Evolutionary conservation across 1,139 yeast species (phyloP).

Genomic region (Kodamaea derodonti): DNA sequence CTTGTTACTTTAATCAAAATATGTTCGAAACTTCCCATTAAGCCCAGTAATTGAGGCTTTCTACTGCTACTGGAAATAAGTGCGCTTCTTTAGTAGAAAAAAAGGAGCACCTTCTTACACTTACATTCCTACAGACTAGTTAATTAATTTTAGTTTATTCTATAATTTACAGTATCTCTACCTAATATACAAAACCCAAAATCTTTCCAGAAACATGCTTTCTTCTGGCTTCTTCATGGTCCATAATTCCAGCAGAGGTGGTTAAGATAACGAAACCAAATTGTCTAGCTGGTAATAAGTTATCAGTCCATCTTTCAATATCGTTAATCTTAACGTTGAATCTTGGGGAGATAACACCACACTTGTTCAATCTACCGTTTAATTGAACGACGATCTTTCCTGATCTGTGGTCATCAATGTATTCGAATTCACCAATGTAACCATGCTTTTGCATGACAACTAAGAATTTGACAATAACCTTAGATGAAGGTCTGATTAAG

Average conservation of each 20-base stretch:
- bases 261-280: slow-evolving; percentile 96
- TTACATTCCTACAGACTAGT: too few species aligned
- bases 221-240: slow-evolving; percentile 99
- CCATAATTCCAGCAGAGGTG: slow-evolving; percentile 99
- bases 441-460: slow-evolving; percentile 99
- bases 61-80: too few species aligned
- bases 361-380: slow-evolving; percentile 97
- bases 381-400: slow-evolving; percentile 96
- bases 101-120: too few species aligned
- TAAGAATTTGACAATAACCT: slow-evolving; percentile 95
- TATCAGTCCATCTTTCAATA: slow-evolving; percentile 97
- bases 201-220: slow-evolving; percentile 99
- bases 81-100: too few species aligned
- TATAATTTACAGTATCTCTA: background rate
- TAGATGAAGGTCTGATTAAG: slow-evolving; percentile 96
- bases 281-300: slow-evolving; percentile 97
- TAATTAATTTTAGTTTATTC: too few species aligned
- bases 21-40: too few species aligned
- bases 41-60: too few species aligned
- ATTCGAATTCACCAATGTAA: slow-evolving; percentile 98
- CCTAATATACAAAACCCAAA: slow-evolving; percentile 83
- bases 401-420: slow-evolving; percentile 98
- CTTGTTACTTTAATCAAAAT: too few species aligned
- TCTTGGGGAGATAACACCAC: slow-evolving; percentile 98
- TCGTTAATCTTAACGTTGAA: slow-evolving; percentile 92